These are phyloP conservation scores for Phytophthora capsici DNA, from an alignment of 352 stramenopile genomes.

Conservation along the genomic window DNA sequence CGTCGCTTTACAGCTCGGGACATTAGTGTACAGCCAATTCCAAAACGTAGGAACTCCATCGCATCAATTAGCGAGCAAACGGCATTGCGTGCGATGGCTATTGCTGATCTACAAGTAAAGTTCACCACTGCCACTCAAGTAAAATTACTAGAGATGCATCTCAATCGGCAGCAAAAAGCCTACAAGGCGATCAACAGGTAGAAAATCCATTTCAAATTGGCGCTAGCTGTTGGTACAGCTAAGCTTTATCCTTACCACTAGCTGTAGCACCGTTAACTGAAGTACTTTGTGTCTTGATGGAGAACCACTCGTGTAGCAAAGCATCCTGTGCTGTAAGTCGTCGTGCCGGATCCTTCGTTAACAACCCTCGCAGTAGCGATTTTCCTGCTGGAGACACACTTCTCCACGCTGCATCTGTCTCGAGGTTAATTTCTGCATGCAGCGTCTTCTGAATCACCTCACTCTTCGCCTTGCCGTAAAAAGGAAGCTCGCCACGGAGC, in stretches of 20 bases:
- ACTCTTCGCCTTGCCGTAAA: conserved; percentile 91
- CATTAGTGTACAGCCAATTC: not conserved
- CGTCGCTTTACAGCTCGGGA: conserved; percentile 13
- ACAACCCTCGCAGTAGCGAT: conserved; percentile 73
- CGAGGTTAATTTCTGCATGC: conserved; percentile 84
- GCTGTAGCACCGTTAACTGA: conserved; percentile 31
- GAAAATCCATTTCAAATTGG: not conserved
- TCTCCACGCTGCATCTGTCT: conserved; percentile 63
- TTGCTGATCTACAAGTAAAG: conserved; percentile 28
- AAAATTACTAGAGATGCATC: conserved; percentile 31
- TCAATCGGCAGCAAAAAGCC: conserved; percentile 31
- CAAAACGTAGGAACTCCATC: conserved; percentile 12
- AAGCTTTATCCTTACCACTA: conserved; percentile 19
- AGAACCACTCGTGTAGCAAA: conserved; percentile 87
- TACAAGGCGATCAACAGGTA: conserved; percentile 4
- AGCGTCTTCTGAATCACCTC: conserved; percentile 94
- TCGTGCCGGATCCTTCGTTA: conserved; percentile 85
- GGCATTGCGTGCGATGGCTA: conserved; percentile 28
- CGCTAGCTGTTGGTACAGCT: conserved; percentile 4
- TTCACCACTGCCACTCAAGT: conserved; percentile 6
- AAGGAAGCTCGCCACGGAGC: conserved; percentile 88
- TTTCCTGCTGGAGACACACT: conserved; percentile 67
- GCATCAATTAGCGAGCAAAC: conserved; percentile 23
- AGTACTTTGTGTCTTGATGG: conserved; percentile 22
- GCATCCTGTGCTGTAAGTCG: conserved; percentile 85